These are phyloP conservation scores for Leucocoprinus birnbaumii DNA, from an alignment of 768 basidiomycete species.

Conservation along the genomic window DNA sequence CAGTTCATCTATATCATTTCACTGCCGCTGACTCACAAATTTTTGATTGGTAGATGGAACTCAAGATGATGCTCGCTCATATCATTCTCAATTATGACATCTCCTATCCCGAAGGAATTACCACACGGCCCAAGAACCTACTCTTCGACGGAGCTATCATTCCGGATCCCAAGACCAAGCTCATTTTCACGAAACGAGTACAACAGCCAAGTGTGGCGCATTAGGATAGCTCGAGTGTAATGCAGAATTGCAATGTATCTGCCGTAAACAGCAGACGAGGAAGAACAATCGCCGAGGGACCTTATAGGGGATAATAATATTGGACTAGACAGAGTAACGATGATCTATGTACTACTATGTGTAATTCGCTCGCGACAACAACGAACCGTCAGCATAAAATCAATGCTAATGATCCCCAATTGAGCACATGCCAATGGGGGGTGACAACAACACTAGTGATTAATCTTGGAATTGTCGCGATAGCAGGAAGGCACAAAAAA, in stretches of 20 bases:
- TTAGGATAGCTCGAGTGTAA: not conserved
- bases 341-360: too few species aligned
- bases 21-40: not conserved
- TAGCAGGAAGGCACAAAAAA: too few species aligned
- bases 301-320: not conserved
- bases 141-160: constrained; percentile 32
- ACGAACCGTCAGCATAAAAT: too few species aligned
- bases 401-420: too few species aligned
- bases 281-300: not conserved
- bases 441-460: not conserved
- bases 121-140: constrained; percentile 25
- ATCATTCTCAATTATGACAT: constrained; percentile 33
- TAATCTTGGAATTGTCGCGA: not conserved
- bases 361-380: too few species aligned
- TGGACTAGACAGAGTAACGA: too few species aligned
- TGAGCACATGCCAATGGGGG: too few species aligned
- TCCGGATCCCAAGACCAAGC: constrained; percentile 27
- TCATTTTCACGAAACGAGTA: constrained; percentile 26
- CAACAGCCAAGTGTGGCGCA: not conserved
- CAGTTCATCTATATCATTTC: not conserved
- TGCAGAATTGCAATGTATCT: not conserved
- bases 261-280: too few species aligned
- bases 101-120: constrained; percentile 21
- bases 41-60: constrained; percentile 24
- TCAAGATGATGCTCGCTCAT: constrained; percentile 34